These are phyloP conservation scores for Rhizopus arrhizus DNA, from an alignment of 371 early-diverging fungal genomes.

Conservation along the genomic window DNA sequence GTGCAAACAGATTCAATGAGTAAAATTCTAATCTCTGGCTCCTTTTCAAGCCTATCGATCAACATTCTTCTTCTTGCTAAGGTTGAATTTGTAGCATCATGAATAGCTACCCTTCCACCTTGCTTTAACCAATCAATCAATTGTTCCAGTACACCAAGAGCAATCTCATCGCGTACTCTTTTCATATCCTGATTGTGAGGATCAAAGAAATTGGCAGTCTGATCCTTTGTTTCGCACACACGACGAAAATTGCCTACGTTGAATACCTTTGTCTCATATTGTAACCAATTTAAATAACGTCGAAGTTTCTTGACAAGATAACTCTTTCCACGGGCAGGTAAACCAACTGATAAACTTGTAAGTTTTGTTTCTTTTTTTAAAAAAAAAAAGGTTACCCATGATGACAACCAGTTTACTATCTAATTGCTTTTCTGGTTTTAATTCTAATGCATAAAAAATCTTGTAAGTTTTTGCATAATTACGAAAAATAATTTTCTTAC, in stretches of 20 bases:
- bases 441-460: slow-evolving; percentile 18
- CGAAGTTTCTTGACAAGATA: slow-evolving; percentile 86
- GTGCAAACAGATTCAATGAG: slow-evolving; percentile 81
- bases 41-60: slow-evolving; percentile 62
- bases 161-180: slow-evolving; percentile 72
- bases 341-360: slow-evolving; percentile 59
- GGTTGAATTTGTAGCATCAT: slow-evolving; percentile 91
- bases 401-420: slow-evolving; percentile 63
- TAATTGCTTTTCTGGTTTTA: slow-evolving; percentile 36
- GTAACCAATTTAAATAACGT: slow-evolving; percentile 74
- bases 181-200: slow-evolving; percentile 71
- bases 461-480: neutral
- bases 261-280: slow-evolving; percentile 73
- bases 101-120: slow-evolving; percentile 80
- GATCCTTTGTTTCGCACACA: slow-evolving; percentile 51
- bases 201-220: slow-evolving; percentile 75
- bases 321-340: slow-evolving; percentile 89
- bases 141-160: slow-evolving; percentile 80
- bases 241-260: slow-evolving; percentile 88
- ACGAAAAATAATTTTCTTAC: slow-evolving; percentile 9
- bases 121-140: slow-evolving; percentile 73
- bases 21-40: slow-evolving; percentile 61
- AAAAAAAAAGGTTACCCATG: slow-evolving; percentile 55
- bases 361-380: neutral
- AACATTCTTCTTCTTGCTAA: slow-evolving; percentile 65